Percentiles rank a stretch among this genome's conserved stretches.
Evolutionary conservation across 805 yeast genomes (phyloP).

Genomic region (Lachancea mirantina): DNA sequence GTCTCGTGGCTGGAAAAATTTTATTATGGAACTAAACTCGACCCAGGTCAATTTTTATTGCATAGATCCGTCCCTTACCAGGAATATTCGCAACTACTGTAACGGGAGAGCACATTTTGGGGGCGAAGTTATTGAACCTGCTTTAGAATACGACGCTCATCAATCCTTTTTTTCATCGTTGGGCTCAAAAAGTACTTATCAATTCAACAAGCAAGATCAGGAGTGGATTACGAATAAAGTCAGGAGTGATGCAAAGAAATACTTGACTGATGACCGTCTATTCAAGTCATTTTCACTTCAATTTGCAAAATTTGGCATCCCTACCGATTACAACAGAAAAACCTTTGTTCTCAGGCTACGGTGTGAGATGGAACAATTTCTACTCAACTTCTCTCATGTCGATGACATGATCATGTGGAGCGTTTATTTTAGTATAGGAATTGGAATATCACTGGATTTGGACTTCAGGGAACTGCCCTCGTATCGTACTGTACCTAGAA

Average conservation of each 20-base stretch:
- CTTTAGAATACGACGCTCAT: conserved; percentile 5
- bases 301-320: conserved; percentile 76
- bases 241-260: conserved; percentile 15
- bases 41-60: conserved; percentile 73
- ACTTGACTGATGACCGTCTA: conserved; percentile 33
- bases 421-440: conserved; percentile 61
- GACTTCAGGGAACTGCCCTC: conserved; percentile 64
- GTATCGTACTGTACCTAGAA: conserved; percentile 74
- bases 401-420: conserved; percentile 77
- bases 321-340: conserved; percentile 72
- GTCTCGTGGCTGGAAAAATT: conserved; percentile 61
- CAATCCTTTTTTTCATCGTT: conserved; percentile 13
- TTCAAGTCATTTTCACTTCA: conserved; percentile 73
- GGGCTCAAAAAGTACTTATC: conserved; percentile 15
- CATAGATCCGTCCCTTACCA: conserved; percentile 32
- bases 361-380: conserved; percentile 74
- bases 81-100: conserved; percentile 25
- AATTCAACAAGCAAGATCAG: conserved; percentile 25
- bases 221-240: conserved; percentile 19
- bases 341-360: conserved; percentile 66
- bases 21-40: conserved; percentile 69
- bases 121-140: conserved; percentile 14
- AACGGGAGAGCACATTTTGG: conserved; percentile 16
- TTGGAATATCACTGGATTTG: conserved; percentile 72
- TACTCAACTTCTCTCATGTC: conserved; percentile 55